Evolutionary conservation across 495 filamentous ascomycete genomes (phyloP).

Genomic region (Physcia stellaris): DNA sequence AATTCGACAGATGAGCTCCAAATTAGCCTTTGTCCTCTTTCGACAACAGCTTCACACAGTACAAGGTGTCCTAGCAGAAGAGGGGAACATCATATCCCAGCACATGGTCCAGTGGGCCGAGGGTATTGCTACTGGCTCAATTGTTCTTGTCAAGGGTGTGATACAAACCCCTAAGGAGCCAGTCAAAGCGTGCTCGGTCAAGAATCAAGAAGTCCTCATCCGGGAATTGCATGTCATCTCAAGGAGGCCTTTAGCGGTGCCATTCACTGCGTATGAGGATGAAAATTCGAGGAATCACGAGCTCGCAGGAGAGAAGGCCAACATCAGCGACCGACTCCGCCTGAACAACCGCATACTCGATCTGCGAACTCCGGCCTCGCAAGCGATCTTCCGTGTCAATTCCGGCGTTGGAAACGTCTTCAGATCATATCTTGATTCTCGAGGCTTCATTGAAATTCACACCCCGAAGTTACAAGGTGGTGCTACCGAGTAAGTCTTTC

Average conservation of each 20-base stretch:
- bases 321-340: slow-evolving; percentile 59
- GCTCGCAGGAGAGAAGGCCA: slow-evolving; percentile 33
- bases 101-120: slow-evolving; percentile 57
- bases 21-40: slow-evolving; percentile 81
- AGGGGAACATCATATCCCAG: slow-evolving; percentile 34
- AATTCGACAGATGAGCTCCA: slow-evolving; percentile 69
- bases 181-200: slow-evolving; percentile 41
- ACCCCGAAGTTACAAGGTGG: slow-evolving; percentile 78
- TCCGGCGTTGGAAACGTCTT: slow-evolving; percentile 69
- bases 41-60: slow-evolving; percentile 66
- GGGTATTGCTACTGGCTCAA: slow-evolving; percentile 52
- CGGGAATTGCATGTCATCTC: slow-evolving; percentile 41
- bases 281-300: slow-evolving; percentile 29
- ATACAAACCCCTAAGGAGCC: slow-evolving; percentile 46
- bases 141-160: slow-evolving; percentile 50
- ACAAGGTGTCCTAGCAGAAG: slow-evolving; percentile 56
- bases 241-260: slow-evolving; percentile 39
- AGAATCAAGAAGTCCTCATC: slow-evolving; percentile 38
- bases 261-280: slow-evolving; percentile 51
- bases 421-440: slow-evolving; percentile 53
- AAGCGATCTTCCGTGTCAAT: slow-evolving; percentile 71
- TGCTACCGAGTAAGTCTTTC: slow-evolving; percentile 83
- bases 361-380: slow-evolving; percentile 70
- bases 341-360: slow-evolving; percentile 77
- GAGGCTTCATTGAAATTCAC: slow-evolving; percentile 77